Base-by-base conservation (phyloP, 2,329 filamentous ascomycete species). In the Neonectria ditissima region DNA sequence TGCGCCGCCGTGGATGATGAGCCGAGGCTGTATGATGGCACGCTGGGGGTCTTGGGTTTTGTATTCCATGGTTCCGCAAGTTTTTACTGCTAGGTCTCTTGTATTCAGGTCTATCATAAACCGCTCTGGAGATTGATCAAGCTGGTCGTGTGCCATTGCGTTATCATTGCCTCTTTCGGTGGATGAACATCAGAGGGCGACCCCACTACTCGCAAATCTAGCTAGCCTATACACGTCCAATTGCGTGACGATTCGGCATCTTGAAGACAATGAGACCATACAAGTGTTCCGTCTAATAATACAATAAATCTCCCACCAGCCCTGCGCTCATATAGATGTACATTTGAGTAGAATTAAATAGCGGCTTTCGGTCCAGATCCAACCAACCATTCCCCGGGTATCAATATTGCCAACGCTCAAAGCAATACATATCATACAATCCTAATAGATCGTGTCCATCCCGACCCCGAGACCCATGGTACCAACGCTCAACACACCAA, bases 1-100 rank as follows among this genome's bases (percentile, higher is more conserved):
- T 2, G 91, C 91, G 34, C 91, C 91, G 73, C 91, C 91, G 72
- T 92, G 90, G 72, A 92, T 87, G 73, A 92, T 90, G 32, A 92
- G 75, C 10, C 88, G 84, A 4, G 90, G 89, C 71, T 81, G 79
- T 34, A 83, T 63, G 51, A 65, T 75, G 22, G 66, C 55, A 22
- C 4, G 16, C 37, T 32, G 22, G 41, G 56, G 20, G 43, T 60
- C 4, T 58, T 65, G 69, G 28, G 52, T 62, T 58, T 77, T 80
- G 69, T 81, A 82, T 58, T 84, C 79, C 83, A 85, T 84, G 34
- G 18, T 59, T 20, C 24, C 39, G n/a, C 10, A 9, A 47, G 30
- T 4, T 7, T 10, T 8, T 28, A 16, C 2, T 6, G 43, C n/a
- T 34, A 8, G 16, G 9, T 55, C 4, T 34, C 22, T 13, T 20